phyloP scores from a whole-genome alignment of 2,329 filamentous ascomycete species.

The Aspergillus uvarum region DNA sequence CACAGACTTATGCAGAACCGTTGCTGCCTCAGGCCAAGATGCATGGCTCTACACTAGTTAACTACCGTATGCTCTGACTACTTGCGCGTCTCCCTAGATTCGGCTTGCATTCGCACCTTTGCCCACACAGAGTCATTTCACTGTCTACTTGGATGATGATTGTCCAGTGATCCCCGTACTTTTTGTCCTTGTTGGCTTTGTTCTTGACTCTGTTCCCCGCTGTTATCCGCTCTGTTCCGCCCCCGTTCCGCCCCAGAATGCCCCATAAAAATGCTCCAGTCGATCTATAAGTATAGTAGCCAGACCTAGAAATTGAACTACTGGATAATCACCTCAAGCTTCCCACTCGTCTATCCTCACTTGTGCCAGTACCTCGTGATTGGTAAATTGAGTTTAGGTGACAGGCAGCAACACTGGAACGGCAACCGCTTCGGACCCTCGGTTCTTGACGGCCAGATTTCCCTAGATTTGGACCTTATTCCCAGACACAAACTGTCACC shows the following conservation, averaged over 20 bases:
- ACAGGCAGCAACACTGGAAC: not conserved
- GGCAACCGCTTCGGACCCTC: not conserved
- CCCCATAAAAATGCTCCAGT: not conserved
- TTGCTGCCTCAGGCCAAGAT: slow-evolving; percentile 4
- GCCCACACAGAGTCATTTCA: too few relatives aligned
- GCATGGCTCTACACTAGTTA: not conserved
- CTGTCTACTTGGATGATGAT: too few relatives aligned
- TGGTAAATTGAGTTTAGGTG: not conserved
- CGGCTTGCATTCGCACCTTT: too few relatives aligned
- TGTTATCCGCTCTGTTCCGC: not conserved
- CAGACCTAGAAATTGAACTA: too few relatives aligned
- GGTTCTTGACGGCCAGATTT: not conserved
- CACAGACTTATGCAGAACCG: not conserved
- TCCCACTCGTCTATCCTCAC: too few relatives aligned
- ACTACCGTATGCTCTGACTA: not conserved
- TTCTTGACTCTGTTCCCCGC: not conserved
- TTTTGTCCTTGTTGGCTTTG: not conserved
- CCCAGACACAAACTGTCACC: not conserved
- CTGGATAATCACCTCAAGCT: too few relatives aligned
- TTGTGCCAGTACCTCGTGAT: too few relatives aligned
- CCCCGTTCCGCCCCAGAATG: not conserved
- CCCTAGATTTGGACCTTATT: not conserved
- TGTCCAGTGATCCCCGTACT: too few relatives aligned
- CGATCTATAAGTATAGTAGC: not conserved
- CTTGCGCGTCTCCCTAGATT: too few relatives aligned